These are phyloP conservation scores for Multifurca ochricompacta DNA, from an alignment of 768 basidiomycete species.

Conservation along the genomic window DNA sequence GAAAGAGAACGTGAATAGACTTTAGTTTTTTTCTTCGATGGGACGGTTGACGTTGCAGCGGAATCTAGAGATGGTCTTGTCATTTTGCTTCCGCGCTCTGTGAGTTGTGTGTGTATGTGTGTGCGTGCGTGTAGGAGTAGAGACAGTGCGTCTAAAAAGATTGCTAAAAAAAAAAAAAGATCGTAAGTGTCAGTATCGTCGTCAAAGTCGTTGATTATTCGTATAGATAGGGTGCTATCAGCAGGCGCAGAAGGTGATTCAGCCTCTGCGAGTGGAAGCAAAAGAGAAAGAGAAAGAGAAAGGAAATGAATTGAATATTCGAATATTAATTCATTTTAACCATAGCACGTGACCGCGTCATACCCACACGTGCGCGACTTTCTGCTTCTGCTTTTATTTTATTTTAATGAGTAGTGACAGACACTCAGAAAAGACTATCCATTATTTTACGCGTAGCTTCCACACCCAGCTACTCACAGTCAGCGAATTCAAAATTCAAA, in stretches of 20 bases:
- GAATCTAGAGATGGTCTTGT: slow-evolving; percentile 9
- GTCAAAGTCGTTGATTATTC: slow-evolving; percentile 3
- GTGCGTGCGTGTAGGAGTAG: no score
- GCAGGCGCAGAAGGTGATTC: neutral
- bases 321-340: no score
- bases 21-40: neutral
- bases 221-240: neutral
- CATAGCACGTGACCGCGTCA: slow-evolving; percentile 11
- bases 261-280: slow-evolving; percentile 4
- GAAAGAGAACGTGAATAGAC: slow-evolving; percentile 1
- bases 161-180: slow-evolving; percentile 9
- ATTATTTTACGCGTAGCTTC: slow-evolving; percentile 81
- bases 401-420: no score
- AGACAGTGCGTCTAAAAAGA: slow-evolving; percentile 1
- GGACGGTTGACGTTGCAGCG: neutral
- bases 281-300: slow-evolving; percentile 1
- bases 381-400: no score
- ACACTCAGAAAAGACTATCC: slow-evolving; percentile 53
- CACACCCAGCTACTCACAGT: slow-evolving; percentile 66
- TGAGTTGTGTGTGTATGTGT: no score
- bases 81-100: slow-evolving; percentile 5
- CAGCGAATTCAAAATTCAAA: neutral
- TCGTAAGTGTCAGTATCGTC: slow-evolving; percentile 4
- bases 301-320: neutral
- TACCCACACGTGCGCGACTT: no score